Percentiles rank a stretch among this genome's conserved stretches.
phyloP scores from a whole-genome alignment of 2,329 filamentous ascomycete species.

The Elsinoe australis region DNA sequence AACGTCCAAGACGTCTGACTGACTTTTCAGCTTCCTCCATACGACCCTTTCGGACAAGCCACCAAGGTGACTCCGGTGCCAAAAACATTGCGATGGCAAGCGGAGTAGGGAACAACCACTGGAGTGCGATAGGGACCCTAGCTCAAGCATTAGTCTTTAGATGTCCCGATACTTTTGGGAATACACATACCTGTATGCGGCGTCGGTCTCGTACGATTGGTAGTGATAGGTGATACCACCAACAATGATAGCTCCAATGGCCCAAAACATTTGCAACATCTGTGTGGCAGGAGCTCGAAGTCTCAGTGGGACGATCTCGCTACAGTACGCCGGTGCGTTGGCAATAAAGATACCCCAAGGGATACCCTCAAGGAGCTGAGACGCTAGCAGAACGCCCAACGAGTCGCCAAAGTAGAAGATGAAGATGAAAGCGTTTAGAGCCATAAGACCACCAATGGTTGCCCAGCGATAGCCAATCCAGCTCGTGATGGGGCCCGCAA shows the following conservation, averaged over 20 bases:
- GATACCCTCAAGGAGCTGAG: slow-evolving; percentile 54
- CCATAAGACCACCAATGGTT: slow-evolving; percentile 48
- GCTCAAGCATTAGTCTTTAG: slow-evolving; percentile 12
- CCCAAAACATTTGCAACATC: slow-evolving; percentile 61
- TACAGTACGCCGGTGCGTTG: slow-evolving; percentile 56
- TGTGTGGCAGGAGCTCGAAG: slow-evolving; percentile 52
- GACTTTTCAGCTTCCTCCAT: slow-evolving; percentile 40
- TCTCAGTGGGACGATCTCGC: slow-evolving; percentile 53
- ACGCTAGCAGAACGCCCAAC: slow-evolving; percentile 41
- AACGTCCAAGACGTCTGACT: slow-evolving; percentile 45
- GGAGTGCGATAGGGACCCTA: slow-evolving; percentile 46
- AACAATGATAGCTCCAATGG: slow-evolving; percentile 55
- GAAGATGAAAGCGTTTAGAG: slow-evolving; percentile 54
- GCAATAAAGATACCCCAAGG: slow-evolving; percentile 62
- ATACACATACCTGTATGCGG: slow-evolving; percentile 44
- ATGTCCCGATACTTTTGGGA: no score
- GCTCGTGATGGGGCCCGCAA: slow-evolving; percentile 55
- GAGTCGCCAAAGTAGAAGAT: slow-evolving; percentile 50
- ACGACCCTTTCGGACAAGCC: slow-evolving; percentile 46
- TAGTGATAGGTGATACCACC: slow-evolving; percentile 50
- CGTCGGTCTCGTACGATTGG: slow-evolving; percentile 31
- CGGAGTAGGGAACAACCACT: slow-evolving; percentile 53
- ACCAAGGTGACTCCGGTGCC: slow-evolving; percentile 48
- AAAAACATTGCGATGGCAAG: slow-evolving; percentile 47
- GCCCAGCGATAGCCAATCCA: slow-evolving; percentile 53